Base-by-base conservation (phyloP, 164 flowering plant genomes). In the Nymphaea colorata region DNA sequence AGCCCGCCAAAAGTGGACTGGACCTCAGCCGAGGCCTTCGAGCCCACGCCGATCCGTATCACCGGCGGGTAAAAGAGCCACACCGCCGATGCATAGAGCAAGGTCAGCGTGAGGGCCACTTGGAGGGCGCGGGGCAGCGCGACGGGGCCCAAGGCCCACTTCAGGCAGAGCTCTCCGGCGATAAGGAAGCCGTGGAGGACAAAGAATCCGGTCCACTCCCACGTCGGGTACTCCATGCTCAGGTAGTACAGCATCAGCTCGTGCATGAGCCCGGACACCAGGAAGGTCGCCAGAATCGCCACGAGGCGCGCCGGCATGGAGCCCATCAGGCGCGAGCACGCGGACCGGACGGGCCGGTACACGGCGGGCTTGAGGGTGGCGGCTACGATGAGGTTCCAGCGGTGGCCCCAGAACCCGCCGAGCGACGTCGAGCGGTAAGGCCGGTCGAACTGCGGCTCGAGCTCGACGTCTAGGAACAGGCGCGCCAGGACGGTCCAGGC, bases 41-140 rank as follows among this genome's bases (percentile, higher is more conserved):
- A 66, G 17, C 73, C 81, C 44, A 62, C 72, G 4, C 81, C 76
- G 44, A 43, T 64, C 75, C 86, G 73, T 25, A 71, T 3, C 5
- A 82, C 4, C 65, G 68, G 85, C 36, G 88, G 85, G 44, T 81
- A 79, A 64, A 85, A 81, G 72, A 80, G 66, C 83, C 82, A 80
- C n/a, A n/a, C n/a, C n/a, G n/a, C n/a, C n/a, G n/a, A n/a, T n/a
- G n/a, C n/a, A n/a, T n/a, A n/a, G n/a, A n/a, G n/a, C n/a, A n/a
- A n/a, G n/a, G n/a, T n/a, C n/a, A n/a, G n/a, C n/a, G n/a, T n/a
- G n/a, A n/a, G n/a, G n/a, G n/a, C n/a, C n/a, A n/a, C n/a, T n/a
- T n/a, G n/a, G n/a, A n/a, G n/a, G n/a, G n/a, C n/a, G n/a, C n/a
- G n/a, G n/a, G n/a, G n/a, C n/a, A n/a, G n/a, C n/a, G n/a, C n/a